Evolutionary conservation across 169 alveolate species (phyloP).

Genomic region (Eimeria brunetti): DNA sequence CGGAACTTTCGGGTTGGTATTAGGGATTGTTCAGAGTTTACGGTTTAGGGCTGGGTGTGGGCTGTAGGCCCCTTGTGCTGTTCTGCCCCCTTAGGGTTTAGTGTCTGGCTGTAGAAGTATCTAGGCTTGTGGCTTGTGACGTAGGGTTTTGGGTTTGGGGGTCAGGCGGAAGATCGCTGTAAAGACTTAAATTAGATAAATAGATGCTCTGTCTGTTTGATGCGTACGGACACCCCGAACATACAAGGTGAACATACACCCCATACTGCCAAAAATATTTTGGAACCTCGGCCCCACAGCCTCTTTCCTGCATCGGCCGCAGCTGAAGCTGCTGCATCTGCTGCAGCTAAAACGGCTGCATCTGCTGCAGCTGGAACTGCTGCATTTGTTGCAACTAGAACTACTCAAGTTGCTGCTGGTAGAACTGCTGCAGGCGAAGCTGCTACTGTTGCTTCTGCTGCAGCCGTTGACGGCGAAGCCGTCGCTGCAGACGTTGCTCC

Average conservation of each 20-base stretch:
- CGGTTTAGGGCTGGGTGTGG: no score
- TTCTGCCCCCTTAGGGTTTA: not conserved
- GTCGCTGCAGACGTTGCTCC: not conserved
- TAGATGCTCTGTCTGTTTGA: not conserved
- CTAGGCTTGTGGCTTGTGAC: not conserved
- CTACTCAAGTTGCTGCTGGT: not conserved
- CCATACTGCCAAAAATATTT: not conserved
- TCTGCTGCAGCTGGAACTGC: constrained; percentile 5
- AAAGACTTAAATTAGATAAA: not conserved
- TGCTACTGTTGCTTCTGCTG: not conserved
- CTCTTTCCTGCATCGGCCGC: not conserved
- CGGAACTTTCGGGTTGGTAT: not conserved
- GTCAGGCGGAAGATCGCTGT: not conserved
- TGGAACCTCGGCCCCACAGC: not conserved
- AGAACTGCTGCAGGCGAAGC: not conserved
- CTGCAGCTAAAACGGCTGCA: not conserved
- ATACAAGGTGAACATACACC: constrained; percentile 2
- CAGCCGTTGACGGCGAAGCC: not conserved
- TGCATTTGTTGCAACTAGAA: no score
- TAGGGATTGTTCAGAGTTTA: not conserved
- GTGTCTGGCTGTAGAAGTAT: not conserved
- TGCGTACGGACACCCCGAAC: not conserved
- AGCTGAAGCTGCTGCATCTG: not conserved
- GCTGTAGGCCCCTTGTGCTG: not conserved
- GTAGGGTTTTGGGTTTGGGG: not conserved